phyloP scores from a whole-genome alignment of 306 rosid genomes.

The Macrotyloma uniflorum region DNA sequence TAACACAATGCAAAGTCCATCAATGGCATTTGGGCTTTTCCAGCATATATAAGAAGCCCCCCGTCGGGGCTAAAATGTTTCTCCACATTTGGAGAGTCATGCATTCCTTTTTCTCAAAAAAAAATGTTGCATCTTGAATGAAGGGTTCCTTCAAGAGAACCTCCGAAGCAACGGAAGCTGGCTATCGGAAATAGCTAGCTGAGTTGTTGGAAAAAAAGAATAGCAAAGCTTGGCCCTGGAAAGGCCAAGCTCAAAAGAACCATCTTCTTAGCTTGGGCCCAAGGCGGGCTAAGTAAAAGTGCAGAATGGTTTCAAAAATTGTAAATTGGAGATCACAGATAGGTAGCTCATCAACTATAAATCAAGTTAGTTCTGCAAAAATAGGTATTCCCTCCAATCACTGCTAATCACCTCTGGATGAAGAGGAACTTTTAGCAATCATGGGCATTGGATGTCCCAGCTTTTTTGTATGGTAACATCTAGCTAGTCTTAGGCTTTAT shows the following conservation, averaged over 20 bases:
- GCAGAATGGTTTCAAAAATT: conserved; percentile 56
- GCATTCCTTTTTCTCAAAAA: conserved; percentile 51
- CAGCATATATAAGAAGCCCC: conserved; percentile 52
- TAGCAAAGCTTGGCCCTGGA: conserved; percentile 54
- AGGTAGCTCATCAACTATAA: conserved; percentile 52
- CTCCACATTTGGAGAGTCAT: conserved; percentile 72
- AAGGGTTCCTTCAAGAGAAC: conserved; percentile 61
- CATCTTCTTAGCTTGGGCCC: conserved; percentile 51
- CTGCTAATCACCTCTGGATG: conserved; percentile 45
- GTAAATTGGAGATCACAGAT: conserved; percentile 58
- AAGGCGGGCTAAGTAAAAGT: conserved; percentile 51
- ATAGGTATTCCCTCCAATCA: conserved; percentile 49
- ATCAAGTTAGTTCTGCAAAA: conserved; percentile 39
- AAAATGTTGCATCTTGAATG: conserved; percentile 44
- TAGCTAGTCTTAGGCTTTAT: conserved; percentile 57
- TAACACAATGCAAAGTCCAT: conserved; percentile 58
- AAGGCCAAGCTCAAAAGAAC: conserved; percentile 44
- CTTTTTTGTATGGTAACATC: conserved; percentile 69
- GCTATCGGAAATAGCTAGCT: conserved; percentile 78
- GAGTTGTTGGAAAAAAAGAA: conserved; percentile 51
- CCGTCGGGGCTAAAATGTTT: conserved; percentile 57
- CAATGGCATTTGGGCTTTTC: conserved; percentile 57
- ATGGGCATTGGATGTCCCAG: conserved; percentile 69
- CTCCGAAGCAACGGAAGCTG: conserved; percentile 51
- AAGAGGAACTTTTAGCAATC: conserved; percentile 56